These are phyloP conservation scores for Globisporangium spinosum DNA, from an alignment of 352 stramenopile genomes.

Conservation along the genomic window DNA sequence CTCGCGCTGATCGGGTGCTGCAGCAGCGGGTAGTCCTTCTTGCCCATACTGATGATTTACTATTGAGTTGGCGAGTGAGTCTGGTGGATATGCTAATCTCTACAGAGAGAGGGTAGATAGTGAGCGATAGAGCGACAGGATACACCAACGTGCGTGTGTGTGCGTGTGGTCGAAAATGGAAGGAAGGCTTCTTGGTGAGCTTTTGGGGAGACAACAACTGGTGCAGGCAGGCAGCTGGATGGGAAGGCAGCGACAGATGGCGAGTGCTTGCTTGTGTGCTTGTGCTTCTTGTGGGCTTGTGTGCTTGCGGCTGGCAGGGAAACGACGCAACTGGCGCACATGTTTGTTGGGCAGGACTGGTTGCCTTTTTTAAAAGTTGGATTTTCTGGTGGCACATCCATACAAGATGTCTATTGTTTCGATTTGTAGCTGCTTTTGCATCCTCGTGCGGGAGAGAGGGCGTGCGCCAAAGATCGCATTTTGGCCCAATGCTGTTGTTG, in stretches of 20 bases:
- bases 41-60: conserved; percentile 10
- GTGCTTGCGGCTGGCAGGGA: background rate
- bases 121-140: background rate
- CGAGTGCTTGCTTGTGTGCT: background rate
- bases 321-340: background rate
- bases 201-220: background rate
- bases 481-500: no score
- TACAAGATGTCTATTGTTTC: conserved; percentile 1
- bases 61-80: no score
- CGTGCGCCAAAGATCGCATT: background rate
- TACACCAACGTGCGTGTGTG: background rate
- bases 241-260: background rate
- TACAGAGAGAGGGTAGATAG: background rate
- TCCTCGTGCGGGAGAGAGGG: conserved; percentile 1
- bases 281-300: background rate
- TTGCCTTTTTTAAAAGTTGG: conserved; percentile 1
- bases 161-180: background rate
- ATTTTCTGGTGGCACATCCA: background rate
- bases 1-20: conserved; percentile 34
- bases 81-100: no score
- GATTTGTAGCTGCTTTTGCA: no score
- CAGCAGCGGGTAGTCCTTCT: conserved; percentile 56
- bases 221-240: background rate
- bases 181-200: conserved; percentile 3
- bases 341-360: background rate